phyloP scores from a whole-genome alignment of 2,329 filamentous ascomycete species.

The Pseudonectria foliicola region DNA sequence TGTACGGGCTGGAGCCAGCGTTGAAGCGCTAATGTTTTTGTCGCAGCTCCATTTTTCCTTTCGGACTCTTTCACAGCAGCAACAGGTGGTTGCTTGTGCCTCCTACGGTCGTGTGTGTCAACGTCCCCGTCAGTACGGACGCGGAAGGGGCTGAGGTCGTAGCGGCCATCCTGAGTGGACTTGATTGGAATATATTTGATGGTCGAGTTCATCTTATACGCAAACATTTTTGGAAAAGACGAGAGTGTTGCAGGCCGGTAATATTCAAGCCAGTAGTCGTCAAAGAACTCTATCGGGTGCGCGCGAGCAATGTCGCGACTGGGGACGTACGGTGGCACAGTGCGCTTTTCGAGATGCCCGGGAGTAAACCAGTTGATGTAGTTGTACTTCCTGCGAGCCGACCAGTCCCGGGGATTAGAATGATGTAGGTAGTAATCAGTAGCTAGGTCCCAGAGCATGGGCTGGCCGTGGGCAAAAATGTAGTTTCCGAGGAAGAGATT shows the following conservation, averaged over 20 bases:
- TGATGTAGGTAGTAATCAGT: conserved; percentile 98
- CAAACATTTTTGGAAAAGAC: conserved; percentile 85
- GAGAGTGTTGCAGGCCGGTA: conserved; percentile 85
- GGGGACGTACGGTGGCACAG: conserved; percentile 41
- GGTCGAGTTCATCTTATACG: conserved; percentile 86
- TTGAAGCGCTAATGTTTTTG: conserved; percentile 48
- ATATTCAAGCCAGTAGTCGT: conserved; percentile 97
- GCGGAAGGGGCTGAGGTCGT: conserved; percentile 83
- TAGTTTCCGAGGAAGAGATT: conserved; percentile 97
- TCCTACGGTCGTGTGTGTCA: conserved; percentile 54
- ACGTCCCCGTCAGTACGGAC: conserved; percentile 61
- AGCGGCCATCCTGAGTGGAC: conserved; percentile 63
- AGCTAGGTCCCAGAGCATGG: conserved; percentile 92
- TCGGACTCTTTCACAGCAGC: conserved; percentile 48
- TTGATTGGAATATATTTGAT: conserved; percentile 75
- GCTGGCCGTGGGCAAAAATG: conserved; percentile 76
- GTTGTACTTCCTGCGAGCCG: conserved; percentile 52
- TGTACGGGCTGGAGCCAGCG: conserved; percentile 52
- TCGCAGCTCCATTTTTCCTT: conserved; percentile 31
- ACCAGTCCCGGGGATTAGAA: conserved; percentile 68
- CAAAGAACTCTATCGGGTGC: conserved; percentile 56
- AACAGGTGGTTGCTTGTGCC: conserved; percentile 59
- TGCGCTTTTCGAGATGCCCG: conserved; percentile 56
- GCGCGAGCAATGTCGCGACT: conserved; percentile 29
- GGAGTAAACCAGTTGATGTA: conserved; percentile 91